Conservation (phyloP, 2,329 filamentous ascomycete genomes). For the Metarhizium brunneum region DNA sequence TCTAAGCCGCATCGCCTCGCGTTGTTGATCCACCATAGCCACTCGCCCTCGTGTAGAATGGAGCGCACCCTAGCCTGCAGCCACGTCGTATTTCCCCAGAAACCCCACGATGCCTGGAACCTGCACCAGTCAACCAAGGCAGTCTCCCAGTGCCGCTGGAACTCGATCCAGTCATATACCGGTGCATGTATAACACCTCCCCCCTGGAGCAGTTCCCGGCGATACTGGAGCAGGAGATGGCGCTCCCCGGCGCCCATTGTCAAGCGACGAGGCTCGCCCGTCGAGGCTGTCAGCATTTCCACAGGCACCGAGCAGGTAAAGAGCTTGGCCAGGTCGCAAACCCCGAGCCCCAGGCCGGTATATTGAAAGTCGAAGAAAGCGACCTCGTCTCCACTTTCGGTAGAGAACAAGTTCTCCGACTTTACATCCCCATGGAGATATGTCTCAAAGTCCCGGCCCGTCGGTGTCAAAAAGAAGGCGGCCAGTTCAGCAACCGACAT, state of each 20-base stretch:
- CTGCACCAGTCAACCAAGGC: constrained; percentile 59
- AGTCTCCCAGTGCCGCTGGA: constrained; percentile 55
- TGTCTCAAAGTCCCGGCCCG: constrained; percentile 37
- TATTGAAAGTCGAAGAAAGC: constrained; percentile 66
- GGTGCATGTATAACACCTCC: background rate
- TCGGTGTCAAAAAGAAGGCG: constrained; percentile 39
- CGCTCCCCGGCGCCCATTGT: constrained; percentile 41
- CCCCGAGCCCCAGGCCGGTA: constrained; percentile 52
- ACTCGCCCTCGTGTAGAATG: constrained; percentile 35
- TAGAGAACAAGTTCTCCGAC: constrained; percentile 58
- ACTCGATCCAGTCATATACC: constrained; percentile 42
- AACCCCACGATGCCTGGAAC: constrained; percentile 52
- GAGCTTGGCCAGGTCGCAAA: constrained; percentile 57
- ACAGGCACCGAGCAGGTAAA: constrained; percentile 57
- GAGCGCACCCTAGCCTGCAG: constrained; percentile 43
- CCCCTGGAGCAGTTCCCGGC: constrained; percentile 20
- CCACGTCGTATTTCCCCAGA: constrained; percentile 52
- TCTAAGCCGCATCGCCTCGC: too few species aligned
- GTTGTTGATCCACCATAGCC: constrained; percentile 33
- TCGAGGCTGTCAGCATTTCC: constrained; percentile 33
- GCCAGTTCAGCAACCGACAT: constrained; percentile 41
- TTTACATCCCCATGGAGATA: constrained; percentile 62
- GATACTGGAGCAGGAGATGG: constrained; percentile 42
- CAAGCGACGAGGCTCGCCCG: constrained; percentile 26
- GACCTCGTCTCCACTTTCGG: constrained; percentile 34